Conservation (phyloP, 2,329 filamentous ascomycete genomes). For the Emmonsiellopsis sp. region DNA sequence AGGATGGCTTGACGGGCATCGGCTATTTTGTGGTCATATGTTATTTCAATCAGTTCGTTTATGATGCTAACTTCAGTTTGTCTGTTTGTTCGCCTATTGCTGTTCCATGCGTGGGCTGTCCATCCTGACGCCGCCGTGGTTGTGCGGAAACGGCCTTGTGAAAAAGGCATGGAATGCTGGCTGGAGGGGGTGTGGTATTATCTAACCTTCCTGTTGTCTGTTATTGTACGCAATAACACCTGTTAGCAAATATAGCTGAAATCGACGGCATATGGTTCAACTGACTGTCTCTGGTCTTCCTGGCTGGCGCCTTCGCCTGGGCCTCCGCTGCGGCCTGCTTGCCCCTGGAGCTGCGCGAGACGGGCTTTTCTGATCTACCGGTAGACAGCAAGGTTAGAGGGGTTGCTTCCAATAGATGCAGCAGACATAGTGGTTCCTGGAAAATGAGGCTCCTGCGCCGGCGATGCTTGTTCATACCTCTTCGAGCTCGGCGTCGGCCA, state of each 20-base stretch:
- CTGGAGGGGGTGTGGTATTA: background rate
- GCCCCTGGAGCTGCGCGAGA: conserved; percentile 81
- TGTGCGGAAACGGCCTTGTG: background rate
- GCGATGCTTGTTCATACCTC: conserved; percentile 35
- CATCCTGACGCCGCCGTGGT: background rate
- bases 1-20: conserved; percentile 49
- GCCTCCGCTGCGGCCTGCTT: conserved; percentile 46
- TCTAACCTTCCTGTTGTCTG: conserved; percentile 40
- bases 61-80: no score
- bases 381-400: background rate
- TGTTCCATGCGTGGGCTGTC: background rate
- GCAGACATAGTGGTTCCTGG: background rate
- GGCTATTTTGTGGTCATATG: conserved; percentile 11
- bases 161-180: background rate
- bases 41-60: background rate
- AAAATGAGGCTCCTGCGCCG: background rate
- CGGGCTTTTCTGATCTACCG: conserved; percentile 78
- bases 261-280: conserved; percentile 5
- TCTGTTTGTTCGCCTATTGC: background rate
- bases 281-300: conserved; percentile 58
- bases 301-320: conserved; percentile 37
- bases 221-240: background rate
- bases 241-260: conserved; percentile 3
- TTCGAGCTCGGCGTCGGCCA: conserved; percentile 59
- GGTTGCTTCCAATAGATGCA: background rate